Base-by-base conservation (phyloP, 164 flowering plant genomes). In the Chloranthus sessilifolius region DNA sequence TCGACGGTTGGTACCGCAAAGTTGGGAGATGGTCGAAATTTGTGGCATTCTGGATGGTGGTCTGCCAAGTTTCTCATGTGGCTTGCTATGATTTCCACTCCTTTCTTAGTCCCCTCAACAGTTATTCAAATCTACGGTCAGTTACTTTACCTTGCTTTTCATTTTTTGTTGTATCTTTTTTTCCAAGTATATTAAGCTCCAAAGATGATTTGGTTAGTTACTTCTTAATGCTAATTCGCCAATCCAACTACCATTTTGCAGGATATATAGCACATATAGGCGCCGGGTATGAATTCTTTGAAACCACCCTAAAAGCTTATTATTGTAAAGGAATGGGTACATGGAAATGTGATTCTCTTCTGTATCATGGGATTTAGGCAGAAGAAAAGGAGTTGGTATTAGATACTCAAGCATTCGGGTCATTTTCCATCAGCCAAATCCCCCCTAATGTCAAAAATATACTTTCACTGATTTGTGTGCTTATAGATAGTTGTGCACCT, bases 21-120 rank as follows among this genome's bases (percentile, higher is more conserved):
- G 75, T 41, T 80, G 67, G 50, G 70, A 14, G 68, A 56, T 1
- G 56, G 50, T 14, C 73, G 94, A 69, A 78, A 76, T 44, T 51
- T 59, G 23, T 87, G 95, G 97, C 94, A 90, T 43, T 86, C 94
- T 33, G 81, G 91, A 38, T 86, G 95, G 94, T 90, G 97, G 97
- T 56, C 76, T 44, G 76, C 71, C 11, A 90, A 90, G 70, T 62
- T 80, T 50, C 17, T 66, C 20, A 5, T 81, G 51, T 74, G 73
- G 78, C 28, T 79, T 61, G 71, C 53, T 28, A 67, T 84, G 54
- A 64, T 73, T 47, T 37, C 71, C 7, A 25, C 79, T 21, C 68
- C 94, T 3, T 90, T 90, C 59, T 58, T 81, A 41, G 21, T 82
- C 56, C 97, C 95, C 36, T 20, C 75, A n/a, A 36, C 55, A 8